Base-by-base conservation (phyloP, 495 filamentous ascomycete species). In the Xylaria sp. region DNA sequence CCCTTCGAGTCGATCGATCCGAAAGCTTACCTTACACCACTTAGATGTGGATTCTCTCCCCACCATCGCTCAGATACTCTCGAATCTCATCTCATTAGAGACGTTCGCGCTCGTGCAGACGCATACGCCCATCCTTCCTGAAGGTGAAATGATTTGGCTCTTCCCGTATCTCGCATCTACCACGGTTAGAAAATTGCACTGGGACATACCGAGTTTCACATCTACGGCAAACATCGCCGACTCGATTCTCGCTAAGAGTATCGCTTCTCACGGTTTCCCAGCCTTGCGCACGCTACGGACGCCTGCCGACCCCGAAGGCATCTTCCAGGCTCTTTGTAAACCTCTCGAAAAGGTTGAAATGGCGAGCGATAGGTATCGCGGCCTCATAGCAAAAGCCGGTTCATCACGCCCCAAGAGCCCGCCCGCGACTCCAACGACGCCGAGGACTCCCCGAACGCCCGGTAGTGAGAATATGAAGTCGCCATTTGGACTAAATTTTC, bases 21-120 rank as follows among this genome's bases (percentile, higher is more conserved):
- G 83, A 44, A 86, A 86, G 6, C 81, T 96, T 12, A 85, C 89
- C 3, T 77, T 95, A 17, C 84, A 92, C 35, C 89, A 93, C 74
- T 84, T 90, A 61, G 86, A 90, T 52, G 79, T 95, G 21, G 84
- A 87, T 35, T 91, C 89, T 7, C 79, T 95, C 5, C 86, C 90
- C 9, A 88, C 88, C 61, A 85, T 97, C n/a, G 91, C 92, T 17
- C 90, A 92, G 43, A 85, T 98, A 41, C 85, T 97, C 24, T 85
- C 90, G 2, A 89, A 90, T 67, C 84, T 97, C 9, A 78, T 78
- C 15, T 80, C 84, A 26, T 82, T 97, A 12, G 83, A 86, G 64
- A 85, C 85, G 19, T 93, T 97, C 76, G 88, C 88, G 17, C 80
- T 97, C 24, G 88, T 92, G 1, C 93, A 97, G 77, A 82, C 87